These are phyloP conservation scores for Stagonosporopsis tanaceti DNA, from an alignment of 2,329 filamentous ascomycete genomes.

Conservation along the genomic window DNA sequence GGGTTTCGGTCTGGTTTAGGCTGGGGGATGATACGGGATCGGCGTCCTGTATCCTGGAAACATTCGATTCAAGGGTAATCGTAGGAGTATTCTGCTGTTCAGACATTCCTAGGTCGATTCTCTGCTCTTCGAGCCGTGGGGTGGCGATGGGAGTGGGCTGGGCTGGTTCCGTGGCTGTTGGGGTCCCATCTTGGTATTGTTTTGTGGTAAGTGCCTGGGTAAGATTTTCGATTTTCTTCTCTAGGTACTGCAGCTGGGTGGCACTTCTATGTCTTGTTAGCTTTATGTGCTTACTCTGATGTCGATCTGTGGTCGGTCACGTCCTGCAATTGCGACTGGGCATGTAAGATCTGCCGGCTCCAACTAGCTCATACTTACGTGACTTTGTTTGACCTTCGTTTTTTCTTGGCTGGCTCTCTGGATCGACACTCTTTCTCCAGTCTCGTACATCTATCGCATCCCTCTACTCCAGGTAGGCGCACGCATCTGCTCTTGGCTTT, in stretches of 20 bases:
- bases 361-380: not conserved
- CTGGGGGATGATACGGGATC: not conserved
- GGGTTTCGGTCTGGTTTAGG: not conserved
- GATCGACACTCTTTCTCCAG: not conserved
- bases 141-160: not conserved
- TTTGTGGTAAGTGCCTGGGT: not conserved
- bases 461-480: not conserved
- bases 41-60: too few relatives aligned
- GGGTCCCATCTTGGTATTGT: not conserved
- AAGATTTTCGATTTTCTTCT: not conserved
- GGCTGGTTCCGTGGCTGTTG: not conserved
- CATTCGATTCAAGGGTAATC: not conserved
- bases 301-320: not conserved
- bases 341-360: too few relatives aligned
- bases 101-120: not conserved
- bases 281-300: too few relatives aligned
- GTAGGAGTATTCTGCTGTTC: not conserved
- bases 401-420: not conserved
- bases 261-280: not conserved
- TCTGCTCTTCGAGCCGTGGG: not conserved
- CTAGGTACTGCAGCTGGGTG: not conserved
- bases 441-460: slow-evolving; percentile 12
- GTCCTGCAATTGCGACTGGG: not conserved
- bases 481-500: slow-evolving; percentile 18
- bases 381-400: not conserved